These are phyloP conservation scores for Phaeosphaeria sp. DNA, from an alignment of 2,329 filamentous ascomycete species.

Conservation along the genomic window DNA sequence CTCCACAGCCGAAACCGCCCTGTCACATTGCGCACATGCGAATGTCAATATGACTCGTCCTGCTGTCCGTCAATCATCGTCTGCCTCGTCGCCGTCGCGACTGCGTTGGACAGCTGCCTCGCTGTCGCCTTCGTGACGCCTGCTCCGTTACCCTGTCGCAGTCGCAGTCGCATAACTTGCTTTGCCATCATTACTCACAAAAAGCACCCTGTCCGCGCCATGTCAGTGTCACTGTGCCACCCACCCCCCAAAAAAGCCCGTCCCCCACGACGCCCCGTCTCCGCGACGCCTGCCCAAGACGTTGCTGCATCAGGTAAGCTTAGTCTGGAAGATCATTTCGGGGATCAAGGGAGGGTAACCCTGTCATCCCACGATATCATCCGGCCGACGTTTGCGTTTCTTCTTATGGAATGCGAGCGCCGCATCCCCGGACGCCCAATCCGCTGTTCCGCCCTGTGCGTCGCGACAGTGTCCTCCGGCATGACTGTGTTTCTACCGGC, in stretches of 20 bases:
- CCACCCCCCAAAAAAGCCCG: conserved; percentile 15
- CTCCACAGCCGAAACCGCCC: conserved; percentile 11
- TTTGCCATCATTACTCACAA: conserved; percentile 5
- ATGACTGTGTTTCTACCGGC: conserved; percentile 2
- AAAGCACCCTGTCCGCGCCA: background rate
- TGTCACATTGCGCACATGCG: conserved; percentile 23
- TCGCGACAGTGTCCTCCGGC: background rate
- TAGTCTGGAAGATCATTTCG: conserved; percentile 34
- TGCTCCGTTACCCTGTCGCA: conserved; percentile 15
- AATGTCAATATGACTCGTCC: conserved; percentile 36
- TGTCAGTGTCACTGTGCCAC: conserved; percentile 18
- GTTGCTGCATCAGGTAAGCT: conserved; percentile 26
- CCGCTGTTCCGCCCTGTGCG: conserved; percentile 29
- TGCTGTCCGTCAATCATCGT: conserved; percentile 22
- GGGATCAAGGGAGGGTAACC: conserved; percentile 27
- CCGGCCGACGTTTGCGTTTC: conserved; percentile 25
- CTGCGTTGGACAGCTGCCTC: background rate
- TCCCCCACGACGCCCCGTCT: conserved; percentile 18
- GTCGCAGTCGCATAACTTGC: background rate
- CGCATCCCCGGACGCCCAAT: conserved; percentile 22
- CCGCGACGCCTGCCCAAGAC: conserved; percentile 22
- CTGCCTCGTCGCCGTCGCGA: background rate
- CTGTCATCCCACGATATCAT: conserved; percentile 21
- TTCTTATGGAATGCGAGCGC: conserved; percentile 19
- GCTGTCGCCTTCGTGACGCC: conserved; percentile 6